A percentile compares a stretch with the other conserved stretches of the same genome.
Evolutionary conservation across 2,329 filamentous ascomycete species (phyloP).

Genomic region (Monosporascus sp.): DNA sequence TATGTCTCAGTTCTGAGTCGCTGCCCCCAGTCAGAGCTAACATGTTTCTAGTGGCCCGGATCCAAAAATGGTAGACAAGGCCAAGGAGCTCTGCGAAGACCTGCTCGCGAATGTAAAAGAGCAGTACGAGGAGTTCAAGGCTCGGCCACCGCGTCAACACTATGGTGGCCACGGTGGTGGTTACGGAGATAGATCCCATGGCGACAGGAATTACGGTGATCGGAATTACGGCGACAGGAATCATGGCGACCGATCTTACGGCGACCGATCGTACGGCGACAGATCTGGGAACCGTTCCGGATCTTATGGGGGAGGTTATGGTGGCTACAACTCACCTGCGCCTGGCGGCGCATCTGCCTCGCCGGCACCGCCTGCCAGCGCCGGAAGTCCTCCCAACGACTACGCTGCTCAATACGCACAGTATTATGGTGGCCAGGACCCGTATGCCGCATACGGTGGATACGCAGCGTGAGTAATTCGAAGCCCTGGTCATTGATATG

Average conservation of each 20-base stretch:
- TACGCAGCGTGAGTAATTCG: conserved; percentile 61
- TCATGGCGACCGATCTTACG: conserved; percentile 22
- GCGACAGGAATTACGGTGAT: conserved; percentile 30
- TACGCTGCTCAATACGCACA: conserved; percentile 80
- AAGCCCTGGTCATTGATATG: neutral
- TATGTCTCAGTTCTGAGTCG: conserved; percentile 40
- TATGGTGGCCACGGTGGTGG: conserved; percentile 47
- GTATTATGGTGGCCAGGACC: conserved; percentile 72
- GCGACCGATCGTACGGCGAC: conserved; percentile 32
- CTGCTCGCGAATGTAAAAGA: conserved; percentile 80
- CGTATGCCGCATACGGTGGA: conserved; percentile 86
- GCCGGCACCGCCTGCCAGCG: conserved; percentile 34
- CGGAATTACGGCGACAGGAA: conserved; percentile 30
- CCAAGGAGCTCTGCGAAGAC: conserved; percentile 84
- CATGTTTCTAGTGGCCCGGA: conserved; percentile 67
- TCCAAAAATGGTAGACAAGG: conserved; percentile 75
- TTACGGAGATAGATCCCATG: conserved; percentile 34
- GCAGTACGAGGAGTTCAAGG: conserved; percentile 89
- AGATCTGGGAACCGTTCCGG: neutral
- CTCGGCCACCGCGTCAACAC: conserved; percentile 61
- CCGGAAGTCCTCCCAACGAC: conserved; percentile 43
- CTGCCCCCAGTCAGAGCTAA: conserved; percentile 24
- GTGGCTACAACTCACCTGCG: conserved; percentile 34
- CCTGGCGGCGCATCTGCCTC: conserved; percentile 33
- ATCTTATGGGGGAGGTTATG: conserved; percentile 29